A percentile compares a stretch with the other conserved stretches of the same genome.
These are phyloP conservation scores for Hymenoscyphus salicellus DNA, from an alignment of 2,329 filamentous ascomycete genomes.

Conservation along the genomic window DNA sequence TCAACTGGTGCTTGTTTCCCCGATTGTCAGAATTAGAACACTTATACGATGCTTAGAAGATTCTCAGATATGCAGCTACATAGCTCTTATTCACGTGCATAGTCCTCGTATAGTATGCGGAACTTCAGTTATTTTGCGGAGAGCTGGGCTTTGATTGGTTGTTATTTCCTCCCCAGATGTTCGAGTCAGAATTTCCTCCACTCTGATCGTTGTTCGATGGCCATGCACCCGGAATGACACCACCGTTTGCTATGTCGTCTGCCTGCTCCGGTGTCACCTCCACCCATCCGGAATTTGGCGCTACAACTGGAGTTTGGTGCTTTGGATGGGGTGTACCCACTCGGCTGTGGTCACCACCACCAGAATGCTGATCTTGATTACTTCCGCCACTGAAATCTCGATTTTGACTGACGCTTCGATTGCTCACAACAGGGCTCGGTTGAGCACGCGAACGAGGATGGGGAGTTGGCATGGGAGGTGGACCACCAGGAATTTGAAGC, in stretches of 20 bases:
- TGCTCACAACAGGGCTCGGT: conserved; percentile 2
- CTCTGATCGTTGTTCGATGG: neutral
- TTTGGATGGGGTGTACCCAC: neutral
- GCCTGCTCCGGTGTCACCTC: neutral
- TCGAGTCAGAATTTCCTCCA: conserved; percentile 7
- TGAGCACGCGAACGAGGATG: neutral
- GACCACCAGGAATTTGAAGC: conserved; percentile 36
- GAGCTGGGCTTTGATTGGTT: neutral
- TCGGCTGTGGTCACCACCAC: neutral
- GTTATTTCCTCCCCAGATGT: conserved; percentile 12
- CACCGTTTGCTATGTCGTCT: neutral
- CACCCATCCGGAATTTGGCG: conserved; percentile 7
- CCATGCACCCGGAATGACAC: conserved; percentile 19
- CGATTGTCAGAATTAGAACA: conserved; percentile 1
- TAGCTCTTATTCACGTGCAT: too few species aligned
- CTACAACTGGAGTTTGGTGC: neutral
- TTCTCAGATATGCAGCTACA: too few species aligned
- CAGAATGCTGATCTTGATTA: neutral
- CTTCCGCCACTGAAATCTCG: neutral
- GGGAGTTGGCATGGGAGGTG: conserved; percentile 11
- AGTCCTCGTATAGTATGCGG: too few species aligned
- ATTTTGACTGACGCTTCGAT: neutral
- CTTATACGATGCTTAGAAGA: too few species aligned
- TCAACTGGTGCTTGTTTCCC: conserved; percentile 18
- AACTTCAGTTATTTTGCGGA: neutral